A percentile compares a stretch with the other conserved stretches of the same genome.
Evolutionary conservation across 768 basidiomycete species (phyloP).

Genomic region (Podaxis rugospora): DNA sequence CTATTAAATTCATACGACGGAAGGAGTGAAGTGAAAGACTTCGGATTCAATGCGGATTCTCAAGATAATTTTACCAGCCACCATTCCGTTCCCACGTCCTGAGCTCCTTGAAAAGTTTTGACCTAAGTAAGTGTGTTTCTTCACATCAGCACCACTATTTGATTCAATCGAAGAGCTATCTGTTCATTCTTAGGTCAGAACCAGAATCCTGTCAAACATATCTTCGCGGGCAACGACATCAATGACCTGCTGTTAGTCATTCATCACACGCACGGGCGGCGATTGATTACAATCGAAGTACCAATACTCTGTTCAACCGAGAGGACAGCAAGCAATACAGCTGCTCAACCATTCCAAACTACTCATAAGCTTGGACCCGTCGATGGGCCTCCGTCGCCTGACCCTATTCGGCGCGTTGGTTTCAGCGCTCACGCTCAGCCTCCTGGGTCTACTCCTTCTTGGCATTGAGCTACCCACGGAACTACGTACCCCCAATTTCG

Average conservation of each 20-base stretch:
- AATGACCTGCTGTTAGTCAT: neutral
- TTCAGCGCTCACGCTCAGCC: neutral
- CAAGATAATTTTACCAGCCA: no score
- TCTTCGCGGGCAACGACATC: neutral
- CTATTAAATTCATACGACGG: no score
- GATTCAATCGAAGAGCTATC: no score
- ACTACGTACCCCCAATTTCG: neutral
- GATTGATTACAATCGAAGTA: neutral
- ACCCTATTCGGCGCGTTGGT: neutral
- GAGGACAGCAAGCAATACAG: neutral
- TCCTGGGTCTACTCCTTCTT: conserved; percentile 4
- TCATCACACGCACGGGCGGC: neutral
- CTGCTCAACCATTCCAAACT: neutral
- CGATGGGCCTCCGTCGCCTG: neutral
- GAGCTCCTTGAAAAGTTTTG: no score
- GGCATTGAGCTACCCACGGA: conserved; percentile 4
- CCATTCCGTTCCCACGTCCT: no score
- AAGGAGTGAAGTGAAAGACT: no score
- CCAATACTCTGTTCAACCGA: neutral
- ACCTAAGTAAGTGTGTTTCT: no score
- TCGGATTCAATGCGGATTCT: no score
- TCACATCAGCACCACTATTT: no score
- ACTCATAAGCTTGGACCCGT: neutral
- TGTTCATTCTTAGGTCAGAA: no score
- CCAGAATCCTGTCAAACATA: neutral